A percentile compares a stretch with the other conserved stretches of the same genome.
phyloP scores from a whole-genome alignment of 306 rosid species.

The Rosa persica region DNA sequence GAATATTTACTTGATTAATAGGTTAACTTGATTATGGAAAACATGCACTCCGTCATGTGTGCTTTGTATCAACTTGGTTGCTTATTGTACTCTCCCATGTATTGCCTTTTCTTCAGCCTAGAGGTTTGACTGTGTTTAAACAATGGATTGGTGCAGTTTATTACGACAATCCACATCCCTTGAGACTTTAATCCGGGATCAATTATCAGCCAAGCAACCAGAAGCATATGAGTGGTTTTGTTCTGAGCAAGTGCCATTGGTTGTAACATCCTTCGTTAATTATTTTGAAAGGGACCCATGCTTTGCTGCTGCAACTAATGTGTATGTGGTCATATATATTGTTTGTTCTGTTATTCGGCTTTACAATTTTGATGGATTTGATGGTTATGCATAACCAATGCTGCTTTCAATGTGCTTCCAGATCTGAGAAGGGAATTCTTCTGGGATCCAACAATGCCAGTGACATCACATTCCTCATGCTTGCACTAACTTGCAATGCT shows the following conservation, averaged over 20 bases:
- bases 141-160: conserved; percentile 62
- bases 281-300: conserved; percentile 64
- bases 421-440: conserved; percentile 54
- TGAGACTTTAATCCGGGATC: conserved; percentile 80
- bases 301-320: conserved; percentile 59
- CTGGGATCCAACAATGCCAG: conserved; percentile 46
- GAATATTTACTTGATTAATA: background rate
- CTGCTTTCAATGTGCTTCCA: conserved; percentile 39
- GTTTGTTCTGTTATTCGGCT: conserved; percentile 11
- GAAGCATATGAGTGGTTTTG: conserved; percentile 92
- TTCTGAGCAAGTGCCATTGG: conserved; percentile 82
- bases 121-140: conserved; percentile 27
- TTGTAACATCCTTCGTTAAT: conserved; percentile 65
- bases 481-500: conserved; percentile 82
- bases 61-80: background rate
- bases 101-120: conserved; percentile 21
- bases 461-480: conserved; percentile 71
- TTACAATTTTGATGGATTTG: conserved; percentile 23
- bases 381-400: conserved; percentile 19
- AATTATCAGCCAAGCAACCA: conserved; percentile 73
- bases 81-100: conserved; percentile 15
- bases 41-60: conserved; percentile 11
- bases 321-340: conserved; percentile 53
- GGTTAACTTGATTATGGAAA: conserved; percentile 1
- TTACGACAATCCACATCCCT: conserved; percentile 75